Percentiles rank a stretch among this genome's conserved stretches.
These are phyloP conservation scores for Colletotrichum costaricense DNA, from an alignment of 2,329 filamentous ascomycete species.

Conservation along the genomic window DNA sequence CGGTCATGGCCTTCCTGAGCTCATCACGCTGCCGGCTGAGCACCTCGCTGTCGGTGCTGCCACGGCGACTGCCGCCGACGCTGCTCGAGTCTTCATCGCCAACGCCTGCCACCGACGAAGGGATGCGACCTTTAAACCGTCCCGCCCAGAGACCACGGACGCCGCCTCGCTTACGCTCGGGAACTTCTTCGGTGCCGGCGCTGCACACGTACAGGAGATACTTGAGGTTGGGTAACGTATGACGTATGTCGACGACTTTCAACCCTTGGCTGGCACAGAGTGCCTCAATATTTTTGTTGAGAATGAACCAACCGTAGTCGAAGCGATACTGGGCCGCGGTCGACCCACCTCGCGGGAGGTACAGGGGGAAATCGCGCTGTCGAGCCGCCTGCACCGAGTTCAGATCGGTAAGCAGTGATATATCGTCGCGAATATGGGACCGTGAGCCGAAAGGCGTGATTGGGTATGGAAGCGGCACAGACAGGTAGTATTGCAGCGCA, in stretches of 20 bases:
- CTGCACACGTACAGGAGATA: conserved; percentile 92
- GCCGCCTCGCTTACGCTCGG: conserved; percentile 70
- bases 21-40: conserved; percentile 54
- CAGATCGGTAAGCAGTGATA: conserved; percentile 64
- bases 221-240: conserved; percentile 93
- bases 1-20: conserved; percentile 48
- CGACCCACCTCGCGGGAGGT: conserved; percentile 70
- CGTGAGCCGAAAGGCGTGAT: conserved; percentile 79
- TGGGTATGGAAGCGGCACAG: conserved; percentile 83
- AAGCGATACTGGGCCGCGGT: conserved; percentile 84
- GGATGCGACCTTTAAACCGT: conserved; percentile 50
- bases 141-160: conserved; percentile 69
- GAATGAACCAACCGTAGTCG: conserved; percentile 94
- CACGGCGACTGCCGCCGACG: conserved; percentile 52
- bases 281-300: conserved; percentile 93
- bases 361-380: conserved; percentile 83
- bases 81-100: conserved; percentile 53
- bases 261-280: conserved; percentile 75
- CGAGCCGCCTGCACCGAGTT: conserved; percentile 45
- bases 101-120: conserved; percentile 27
- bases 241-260: conserved; percentile 87
- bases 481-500: conserved; percentile 84
- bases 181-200: conserved; percentile 75
- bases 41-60: conserved; percentile 57
- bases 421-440: conserved; percentile 80